Conservation (phyloP, 345 rosid genomes). For the Citrus australasica region DNA sequence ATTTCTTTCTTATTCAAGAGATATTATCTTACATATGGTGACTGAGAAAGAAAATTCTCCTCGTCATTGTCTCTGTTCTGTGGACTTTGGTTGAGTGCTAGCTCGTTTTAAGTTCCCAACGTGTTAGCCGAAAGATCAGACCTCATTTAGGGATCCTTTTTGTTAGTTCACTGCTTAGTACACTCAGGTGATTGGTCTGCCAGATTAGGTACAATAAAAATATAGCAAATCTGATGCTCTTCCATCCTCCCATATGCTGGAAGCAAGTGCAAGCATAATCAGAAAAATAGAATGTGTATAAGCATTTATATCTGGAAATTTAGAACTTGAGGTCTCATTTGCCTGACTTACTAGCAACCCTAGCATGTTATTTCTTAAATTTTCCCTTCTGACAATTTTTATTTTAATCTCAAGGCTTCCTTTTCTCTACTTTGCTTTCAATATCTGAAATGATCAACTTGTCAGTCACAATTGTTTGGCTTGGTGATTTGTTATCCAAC, state of each 20-base stretch:
- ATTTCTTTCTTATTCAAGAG: slow-evolving; percentile 3
- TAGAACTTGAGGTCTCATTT: background rate
- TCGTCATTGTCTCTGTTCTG: background rate
- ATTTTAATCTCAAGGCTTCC: background rate
- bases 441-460: background rate
- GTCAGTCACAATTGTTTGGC: background rate
- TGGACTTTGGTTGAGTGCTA: background rate
- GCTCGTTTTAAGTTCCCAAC: background rate
- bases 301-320: background rate
- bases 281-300: background rate
- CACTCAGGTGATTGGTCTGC: background rate
- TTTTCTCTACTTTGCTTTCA: background rate
- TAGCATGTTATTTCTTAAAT: background rate
- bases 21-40: background rate
- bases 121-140: background rate
- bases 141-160: background rate
- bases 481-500: background rate
- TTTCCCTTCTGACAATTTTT: background rate
- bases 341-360: background rate
- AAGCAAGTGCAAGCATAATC: background rate
- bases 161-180: background rate
- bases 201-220: background rate
- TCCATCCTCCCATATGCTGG: background rate
- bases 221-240: background rate
- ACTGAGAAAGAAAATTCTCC: background rate